A percentile compares a stretch with the other conserved stretches of the same genome.
Evolutionary conservation across 2,329 filamentous ascomycete species (phyloP).

Genomic region (Pestalotiopsis sp.): DNA sequence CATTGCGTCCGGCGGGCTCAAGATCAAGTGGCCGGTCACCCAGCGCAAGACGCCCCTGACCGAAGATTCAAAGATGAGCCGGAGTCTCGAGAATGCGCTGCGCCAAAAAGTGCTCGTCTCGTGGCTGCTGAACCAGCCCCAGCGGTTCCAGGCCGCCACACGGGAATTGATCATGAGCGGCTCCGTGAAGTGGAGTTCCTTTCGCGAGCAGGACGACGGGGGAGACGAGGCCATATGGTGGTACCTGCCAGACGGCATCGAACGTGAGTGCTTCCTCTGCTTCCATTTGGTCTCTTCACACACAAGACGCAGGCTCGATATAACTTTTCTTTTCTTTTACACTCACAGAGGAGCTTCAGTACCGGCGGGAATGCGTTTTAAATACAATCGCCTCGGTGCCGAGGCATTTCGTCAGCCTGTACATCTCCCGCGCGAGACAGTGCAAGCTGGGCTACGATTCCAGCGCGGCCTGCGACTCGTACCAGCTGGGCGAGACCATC

Average conservation of each 20-base stretch:
- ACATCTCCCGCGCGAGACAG: conserved; percentile 63
- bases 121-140: conserved; percentile 62
- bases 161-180: conserved; percentile 67
- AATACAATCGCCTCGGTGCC: conserved; percentile 70
- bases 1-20: conserved; percentile 43
- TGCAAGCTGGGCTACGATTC: conserved; percentile 76
- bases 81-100: conserved; percentile 61
- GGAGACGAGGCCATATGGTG: conserved; percentile 59
- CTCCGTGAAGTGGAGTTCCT: conserved; percentile 56
- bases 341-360: conserved; percentile 60
- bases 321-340: background rate
- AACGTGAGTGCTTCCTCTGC: conserved; percentile 46
- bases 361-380: conserved; percentile 65
- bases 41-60: conserved; percentile 37
- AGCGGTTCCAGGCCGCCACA: conserved; percentile 61
- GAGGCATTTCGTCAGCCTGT: conserved; percentile 65
- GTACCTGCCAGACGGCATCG: conserved; percentile 68
- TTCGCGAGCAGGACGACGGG: conserved; percentile 32
- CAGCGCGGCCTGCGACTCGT: conserved; percentile 71
- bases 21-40: conserved; percentile 56
- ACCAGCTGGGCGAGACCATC: conserved; percentile 76
- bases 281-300: background rate
- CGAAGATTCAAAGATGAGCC: conserved; percentile 37
- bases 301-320: background rate
- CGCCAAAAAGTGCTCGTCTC: conserved; percentile 70